phyloP scores from a whole-genome alignment of 495 filamentous ascomycete genomes.

The Clohesyomyces aquaticus region DNA sequence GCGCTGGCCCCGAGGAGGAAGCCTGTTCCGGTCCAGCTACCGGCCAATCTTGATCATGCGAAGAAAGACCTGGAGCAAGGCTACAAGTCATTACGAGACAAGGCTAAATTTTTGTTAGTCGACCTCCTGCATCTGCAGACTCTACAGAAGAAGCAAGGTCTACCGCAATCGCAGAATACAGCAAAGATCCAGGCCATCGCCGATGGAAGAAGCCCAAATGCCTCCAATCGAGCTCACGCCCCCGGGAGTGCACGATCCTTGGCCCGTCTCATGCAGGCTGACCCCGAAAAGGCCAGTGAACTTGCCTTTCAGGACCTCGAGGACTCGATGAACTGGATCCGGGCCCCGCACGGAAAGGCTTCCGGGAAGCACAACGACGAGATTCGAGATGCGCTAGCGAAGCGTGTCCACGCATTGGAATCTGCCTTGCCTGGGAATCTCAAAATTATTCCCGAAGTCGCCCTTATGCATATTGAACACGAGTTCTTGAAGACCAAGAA shows the following conservation, averaged over 20 bases:
- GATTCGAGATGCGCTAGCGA: conserved; percentile 35
- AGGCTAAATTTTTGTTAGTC: conserved; percentile 20
- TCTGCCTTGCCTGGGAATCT: conserved; percentile 37
- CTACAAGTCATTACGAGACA: conserved; percentile 25
- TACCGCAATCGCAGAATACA: conserved; percentile 22
- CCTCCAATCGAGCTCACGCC: neutral
- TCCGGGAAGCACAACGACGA: conserved; percentile 27
- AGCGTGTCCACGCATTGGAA: conserved; percentile 33
- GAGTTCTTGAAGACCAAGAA: conserved; percentile 37
- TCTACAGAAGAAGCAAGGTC: conserved; percentile 32
- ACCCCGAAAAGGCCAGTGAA: conserved; percentile 26
- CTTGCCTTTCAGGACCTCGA: conserved; percentile 33
- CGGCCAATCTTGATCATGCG: conserved; percentile 29
- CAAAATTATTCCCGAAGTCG: conserved; percentile 28
- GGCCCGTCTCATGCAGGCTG: conserved; percentile 25
- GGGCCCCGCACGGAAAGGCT: conserved; percentile 29
- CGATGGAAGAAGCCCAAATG: conserved; percentile 14
- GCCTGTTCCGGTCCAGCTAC: conserved; percentile 18
- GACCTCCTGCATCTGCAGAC: conserved; percentile 33
- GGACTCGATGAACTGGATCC: conserved; percentile 31
- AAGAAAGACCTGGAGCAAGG: conserved; percentile 30
- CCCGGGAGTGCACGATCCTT: conserved; percentile 36
- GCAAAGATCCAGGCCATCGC: conserved; percentile 28
- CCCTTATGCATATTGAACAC: conserved; percentile 45
- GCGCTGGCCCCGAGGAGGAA: conserved; percentile 5